Base-by-base conservation (phyloP, 2,329 filamentous ascomycete genomes). In the Dryadomyces quercus-mongolicae region DNA sequence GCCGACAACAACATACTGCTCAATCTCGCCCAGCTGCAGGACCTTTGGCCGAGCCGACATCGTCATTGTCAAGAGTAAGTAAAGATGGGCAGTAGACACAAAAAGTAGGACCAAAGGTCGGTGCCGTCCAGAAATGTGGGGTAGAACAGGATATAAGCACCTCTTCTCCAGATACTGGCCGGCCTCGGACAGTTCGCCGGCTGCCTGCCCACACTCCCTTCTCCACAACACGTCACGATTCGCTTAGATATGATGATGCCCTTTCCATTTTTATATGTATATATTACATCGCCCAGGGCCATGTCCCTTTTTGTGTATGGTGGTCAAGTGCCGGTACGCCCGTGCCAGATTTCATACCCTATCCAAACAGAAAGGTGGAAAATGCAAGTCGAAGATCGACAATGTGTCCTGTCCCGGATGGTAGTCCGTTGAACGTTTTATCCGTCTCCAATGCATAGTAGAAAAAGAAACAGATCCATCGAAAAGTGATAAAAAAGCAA, bases 1-100 rank as follows among this genome's bases (percentile, higher is more conserved):
- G n/a, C n/a, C n/a, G n/a, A n/a, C n/a, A n/a, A n/a, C n/a, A n/a
- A 74, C 79, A 61, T 69, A 86, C 83, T 83, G 78, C 54, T 78
- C 74, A 58, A 88, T 80, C 42, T 71, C 63, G 49, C 84, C 84
- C 16, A 88, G 70, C 45, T 84, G 73, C 8, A 87, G 73, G 50
- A 84, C 76, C 62, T 81, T 83, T 43, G 77, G 4, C 13, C 31
- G 38, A 16, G n/a, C 34, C 16, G 15, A 12, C 5, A 36, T 18
- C 15, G 10, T 9, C 10, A 16, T 40, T 5, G 15, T 9, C 6
- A 12, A 12, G 3, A 40, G 36, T n/a, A n/a, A n/a, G n/a, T n/a
- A 13, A 5, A 16, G 15, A 16, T 12, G 36, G 36, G 36, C 6
- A 4, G 3, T 5, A 5, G 36, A 40, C 15, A 13, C 3, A 4